Base-by-base conservation (phyloP, 2,329 filamentous ascomycete genomes). In the Drechslerella coelobrocha region DNA sequence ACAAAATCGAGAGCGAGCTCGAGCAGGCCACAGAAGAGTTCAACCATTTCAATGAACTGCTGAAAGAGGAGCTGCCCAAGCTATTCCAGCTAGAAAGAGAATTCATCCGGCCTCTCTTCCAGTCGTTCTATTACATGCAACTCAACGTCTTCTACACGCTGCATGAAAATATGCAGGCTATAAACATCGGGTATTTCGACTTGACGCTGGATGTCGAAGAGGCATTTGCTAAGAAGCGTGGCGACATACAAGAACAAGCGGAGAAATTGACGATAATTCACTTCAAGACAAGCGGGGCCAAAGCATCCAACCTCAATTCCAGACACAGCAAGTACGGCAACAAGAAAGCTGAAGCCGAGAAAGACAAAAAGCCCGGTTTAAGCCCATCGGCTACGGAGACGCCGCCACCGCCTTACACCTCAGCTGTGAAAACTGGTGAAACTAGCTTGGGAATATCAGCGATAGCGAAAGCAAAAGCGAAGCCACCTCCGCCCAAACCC, bases 71-170 rank as follows among this genome's bases (percentile, higher is more conserved):
- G 81, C 83, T 99, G 73, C 94, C 94, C 26, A 91, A 92, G 79
- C 85, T 99, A 9, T 99, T 99, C 80, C 79, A 82, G 6, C 86
- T 99, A 17, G 94, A 99, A 79, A 86, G 88, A 73, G 89, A 97
- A 79, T 97, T 99, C 79, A 99, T 99, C 79, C 88, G 91, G 75
- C 94, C 94, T 1, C 86, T 99, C 6, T 99, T 99, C 84, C 94
- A 97, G 79, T 96, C 91, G 8, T 99, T 99, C 82, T 99, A 99
- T 81, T 99, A 97, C 83, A 99, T 99, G 94, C 94, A 99, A 80
- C 86, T 99, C 74, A 99, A 99, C 80, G 91, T 99, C 74, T 99
- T 97, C 80, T 99, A 99, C 81, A 99, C 94, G 0, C 84, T 99
- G 59, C 94, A 99, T 79, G 93, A 97, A 80, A 91, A 89, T 81